These are phyloP conservation scores for Blumeria graminis DNA, from an alignment of 2,329 filamentous ascomycete genomes.

Conservation along the genomic window DNA sequence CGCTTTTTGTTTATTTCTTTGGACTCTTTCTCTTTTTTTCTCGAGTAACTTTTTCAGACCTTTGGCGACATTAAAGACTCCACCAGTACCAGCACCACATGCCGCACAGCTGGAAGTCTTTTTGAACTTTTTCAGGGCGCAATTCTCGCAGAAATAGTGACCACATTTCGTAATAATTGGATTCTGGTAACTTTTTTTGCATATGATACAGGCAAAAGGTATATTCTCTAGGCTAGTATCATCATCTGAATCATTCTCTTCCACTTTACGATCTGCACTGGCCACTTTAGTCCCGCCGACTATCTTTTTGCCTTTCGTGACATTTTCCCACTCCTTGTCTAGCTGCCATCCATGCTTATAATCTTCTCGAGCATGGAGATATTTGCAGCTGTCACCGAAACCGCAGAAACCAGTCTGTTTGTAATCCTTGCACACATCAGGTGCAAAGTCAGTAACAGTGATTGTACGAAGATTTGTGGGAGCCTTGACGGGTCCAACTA, in stretches of 20 bases:
- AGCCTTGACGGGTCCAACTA: constrained; percentile 69
- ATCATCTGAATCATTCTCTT: constrained; percentile 21
- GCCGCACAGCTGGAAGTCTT: constrained; percentile 72
- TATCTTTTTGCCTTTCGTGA: constrained; percentile 45
- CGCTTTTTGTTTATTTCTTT: constrained; percentile 25
- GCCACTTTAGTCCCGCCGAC: constrained; percentile 26
- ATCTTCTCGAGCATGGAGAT: constrained; percentile 50
- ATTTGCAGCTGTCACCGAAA: constrained; percentile 41
- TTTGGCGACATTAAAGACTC: constrained; percentile 76
- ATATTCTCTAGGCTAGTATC: constrained; percentile 14
- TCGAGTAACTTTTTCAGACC: constrained; percentile 54
- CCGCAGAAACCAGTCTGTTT: constrained; percentile 42
- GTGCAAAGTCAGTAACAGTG: constrained; percentile 72
- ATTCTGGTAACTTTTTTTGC: constrained; percentile 19
- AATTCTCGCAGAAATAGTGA: constrained; percentile 88
- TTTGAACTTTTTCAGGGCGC: constrained; percentile 65
- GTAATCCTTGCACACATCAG: constrained; percentile 89
- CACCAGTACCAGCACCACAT: constrained; percentile 64
- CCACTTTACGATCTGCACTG: constrained; percentile 12
- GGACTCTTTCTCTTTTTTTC: constrained; percentile 33
- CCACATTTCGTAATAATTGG: constrained; percentile 77
- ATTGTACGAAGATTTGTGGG: constrained; percentile 76
- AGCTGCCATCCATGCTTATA: constrained; percentile 89
- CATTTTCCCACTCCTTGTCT: constrained; percentile 79
- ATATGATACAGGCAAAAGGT: constrained; percentile 16